phyloP scores from a whole-genome alignment of 768 basidiomycete genomes.

The Boletus tomentosulus region DNA sequence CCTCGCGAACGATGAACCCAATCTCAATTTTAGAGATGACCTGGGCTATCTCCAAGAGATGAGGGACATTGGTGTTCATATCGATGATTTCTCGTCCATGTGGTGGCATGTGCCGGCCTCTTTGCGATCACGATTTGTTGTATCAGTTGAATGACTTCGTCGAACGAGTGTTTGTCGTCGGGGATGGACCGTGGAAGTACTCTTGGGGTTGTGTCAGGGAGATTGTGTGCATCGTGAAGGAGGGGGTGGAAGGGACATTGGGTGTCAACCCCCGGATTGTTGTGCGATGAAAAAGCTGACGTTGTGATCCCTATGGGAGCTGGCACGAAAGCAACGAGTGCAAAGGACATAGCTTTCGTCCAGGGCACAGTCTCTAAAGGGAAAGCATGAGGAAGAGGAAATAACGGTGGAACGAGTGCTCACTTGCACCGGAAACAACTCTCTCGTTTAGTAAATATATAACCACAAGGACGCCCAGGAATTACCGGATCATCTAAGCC shows the following conservation, averaged over 20 bases:
- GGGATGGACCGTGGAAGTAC: slow-evolving; percentile 36
- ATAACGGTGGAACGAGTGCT: slow-evolving; percentile 31
- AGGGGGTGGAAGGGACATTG: slow-evolving; percentile 76
- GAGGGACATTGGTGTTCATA: slow-evolving; percentile 50
- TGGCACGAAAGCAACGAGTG: slow-evolving; percentile 82
- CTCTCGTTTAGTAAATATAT: slow-evolving; percentile 88
- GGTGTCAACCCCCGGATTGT: slow-evolving; percentile 74
- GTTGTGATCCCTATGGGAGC: slow-evolving; percentile 84
- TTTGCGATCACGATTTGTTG: slow-evolving; percentile 45
- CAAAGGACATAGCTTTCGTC: slow-evolving; percentile 92
- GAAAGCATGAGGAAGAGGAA: neutral
- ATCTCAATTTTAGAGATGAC: slow-evolving; percentile 84
- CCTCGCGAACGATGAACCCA: slow-evolving; percentile 67
- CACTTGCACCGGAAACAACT: slow-evolving; percentile 93
- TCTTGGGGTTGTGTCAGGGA: slow-evolving; percentile 39
- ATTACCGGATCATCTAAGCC: slow-evolving; percentile 55
- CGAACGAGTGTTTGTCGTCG: slow-evolving; percentile 87
- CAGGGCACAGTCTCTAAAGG: slow-evolving; percentile 77
- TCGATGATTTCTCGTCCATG: slow-evolving; percentile 80
- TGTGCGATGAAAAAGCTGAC: slow-evolving; percentile 91
- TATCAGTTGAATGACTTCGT: slow-evolving; percentile 79
- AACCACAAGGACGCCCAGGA: slow-evolving; percentile 75
- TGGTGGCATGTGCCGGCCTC: slow-evolving; percentile 64
- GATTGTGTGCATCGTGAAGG: slow-evolving; percentile 14
- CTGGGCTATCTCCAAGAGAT: slow-evolving; percentile 74